These are phyloP conservation scores for Plasmopara viticola DNA, from an alignment of 352 stramenopile genomes.

Conservation along the genomic window DNA sequence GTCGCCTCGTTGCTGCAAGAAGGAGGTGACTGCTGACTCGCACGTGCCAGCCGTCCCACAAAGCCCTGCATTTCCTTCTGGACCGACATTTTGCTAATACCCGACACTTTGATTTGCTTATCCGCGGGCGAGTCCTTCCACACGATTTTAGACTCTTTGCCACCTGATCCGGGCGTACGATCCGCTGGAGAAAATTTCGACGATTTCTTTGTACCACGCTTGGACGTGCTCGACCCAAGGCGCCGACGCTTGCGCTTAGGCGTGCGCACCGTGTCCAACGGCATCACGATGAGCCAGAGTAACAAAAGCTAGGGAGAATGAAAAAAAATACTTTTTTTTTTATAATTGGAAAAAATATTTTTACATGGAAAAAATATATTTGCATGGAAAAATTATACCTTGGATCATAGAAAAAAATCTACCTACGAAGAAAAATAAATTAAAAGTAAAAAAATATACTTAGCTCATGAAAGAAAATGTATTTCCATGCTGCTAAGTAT, in stretches of 20 bases:
- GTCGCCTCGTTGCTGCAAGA: constrained; percentile 13
- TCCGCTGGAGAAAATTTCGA: not conserved
- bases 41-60: constrained; percentile 48
- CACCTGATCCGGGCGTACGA: constrained; percentile 12
- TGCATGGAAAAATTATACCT: no score
- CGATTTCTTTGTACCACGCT: constrained; percentile 8
- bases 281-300: not conserved
- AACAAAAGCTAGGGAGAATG: not conserved
- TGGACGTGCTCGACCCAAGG: constrained; percentile 25
- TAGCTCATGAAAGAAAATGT: no score
- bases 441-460: no score
- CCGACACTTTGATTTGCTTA: constrained; percentile 74
- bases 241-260: constrained; percentile 47
- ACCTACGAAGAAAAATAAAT: no score
- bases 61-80: constrained; percentile 67
- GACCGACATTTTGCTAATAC: constrained; percentile 58
- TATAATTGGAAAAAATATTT: no score
- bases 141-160: constrained; percentile 45
- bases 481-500: no score
- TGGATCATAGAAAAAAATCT: no score
- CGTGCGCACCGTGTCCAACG: constrained; percentile 21
- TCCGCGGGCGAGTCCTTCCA: constrained; percentile 76
- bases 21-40: constrained; percentile 40
- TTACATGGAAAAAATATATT: no score
- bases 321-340: no score